phyloP scores from a whole-genome alignment of 2,329 filamentous ascomycete genomes.

The Chalara sp. region DNA sequence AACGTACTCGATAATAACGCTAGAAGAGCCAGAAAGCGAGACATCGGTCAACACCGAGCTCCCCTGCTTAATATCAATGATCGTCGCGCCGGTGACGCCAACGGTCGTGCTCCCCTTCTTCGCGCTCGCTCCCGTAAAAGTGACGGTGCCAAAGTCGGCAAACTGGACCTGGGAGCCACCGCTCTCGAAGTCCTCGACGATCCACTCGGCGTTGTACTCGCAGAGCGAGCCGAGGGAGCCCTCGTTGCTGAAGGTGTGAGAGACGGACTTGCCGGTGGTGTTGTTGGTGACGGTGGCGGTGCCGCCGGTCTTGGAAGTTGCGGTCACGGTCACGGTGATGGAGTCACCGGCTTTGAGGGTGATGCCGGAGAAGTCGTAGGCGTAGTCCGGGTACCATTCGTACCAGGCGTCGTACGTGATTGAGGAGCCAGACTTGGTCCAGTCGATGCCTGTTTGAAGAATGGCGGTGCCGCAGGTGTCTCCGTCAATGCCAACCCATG shows the following conservation, averaged over 20 bases:
- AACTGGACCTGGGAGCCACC: slow-evolving; percentile 34
- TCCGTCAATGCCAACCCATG: slow-evolving; percentile 57
- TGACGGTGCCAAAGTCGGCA: slow-evolving; percentile 33
- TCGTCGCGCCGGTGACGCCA: slow-evolving; percentile 28
- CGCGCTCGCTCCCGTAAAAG: slow-evolving; percentile 35
- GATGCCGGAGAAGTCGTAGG: slow-evolving; percentile 43
- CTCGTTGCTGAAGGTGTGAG: slow-evolving; percentile 34
- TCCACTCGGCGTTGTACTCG: slow-evolving; percentile 45
- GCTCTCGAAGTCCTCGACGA: slow-evolving; percentile 44
- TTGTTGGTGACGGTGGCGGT: slow-evolving; percentile 38
- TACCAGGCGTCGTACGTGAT: slow-evolving; percentile 50
- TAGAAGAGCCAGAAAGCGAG: slow-evolving; percentile 6
- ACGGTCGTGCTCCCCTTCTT: slow-evolving; percentile 19
- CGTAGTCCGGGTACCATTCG: slow-evolving; percentile 53
- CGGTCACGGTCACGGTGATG: slow-evolving; percentile 33
- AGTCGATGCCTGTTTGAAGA: slow-evolving; percentile 51
- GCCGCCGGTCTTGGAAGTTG: slow-evolving; percentile 33
- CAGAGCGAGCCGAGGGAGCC: slow-evolving; percentile 28
- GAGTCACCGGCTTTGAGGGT: slow-evolving; percentile 37
- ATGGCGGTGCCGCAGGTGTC: slow-evolving; percentile 48
- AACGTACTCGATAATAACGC: slow-evolving; percentile 14
- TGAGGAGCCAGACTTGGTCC: slow-evolving; percentile 36
- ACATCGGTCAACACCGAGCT: slow-evolving; percentile 23
- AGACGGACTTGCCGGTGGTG: slow-evolving; percentile 37
- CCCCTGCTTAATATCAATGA: slow-evolving; percentile 38